These are phyloP conservation scores for Carex arenaria DNA, from an alignment of 202 grass and related monocot species.

Conservation along the genomic window DNA sequence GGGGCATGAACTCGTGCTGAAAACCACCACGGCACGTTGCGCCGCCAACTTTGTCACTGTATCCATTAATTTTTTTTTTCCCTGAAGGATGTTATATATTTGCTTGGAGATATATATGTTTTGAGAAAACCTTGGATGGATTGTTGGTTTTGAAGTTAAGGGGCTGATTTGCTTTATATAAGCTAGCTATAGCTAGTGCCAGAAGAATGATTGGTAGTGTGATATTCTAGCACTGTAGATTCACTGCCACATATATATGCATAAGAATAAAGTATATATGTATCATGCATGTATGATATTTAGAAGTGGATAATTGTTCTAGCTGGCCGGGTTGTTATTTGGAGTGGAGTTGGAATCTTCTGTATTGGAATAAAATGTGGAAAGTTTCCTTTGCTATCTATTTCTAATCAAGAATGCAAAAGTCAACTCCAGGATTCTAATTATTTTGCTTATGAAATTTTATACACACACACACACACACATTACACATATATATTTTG, in stretches of 20 bases:
- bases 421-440: not conserved
- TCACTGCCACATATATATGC: not conserved
- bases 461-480: too few relatives aligned
- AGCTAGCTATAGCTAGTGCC: too few relatives aligned
- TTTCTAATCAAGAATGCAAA: not conserved
- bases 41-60: constrained; percentile 38
- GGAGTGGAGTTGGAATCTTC: not conserved
- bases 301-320: not conserved
- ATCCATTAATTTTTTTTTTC: constrained; percentile 24
- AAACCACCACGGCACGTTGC: constrained; percentile 40
- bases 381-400: not conserved
- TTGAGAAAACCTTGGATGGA: not conserved
- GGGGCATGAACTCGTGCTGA: constrained; percentile 38
- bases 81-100: not conserved
- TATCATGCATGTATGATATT: not conserved
- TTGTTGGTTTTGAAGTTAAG: not conserved
- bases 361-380: not conserved
- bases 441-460: not conserved
- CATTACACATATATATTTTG: not conserved
- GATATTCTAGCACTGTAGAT: not conserved
- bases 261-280: not conserved
- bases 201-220: not conserved
- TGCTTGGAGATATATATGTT: not conserved
- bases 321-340: not conserved
- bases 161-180: not conserved